Evolutionary conservation across 306 rosid species (phyloP).

Genomic region (Rosa lucieae): DNA sequence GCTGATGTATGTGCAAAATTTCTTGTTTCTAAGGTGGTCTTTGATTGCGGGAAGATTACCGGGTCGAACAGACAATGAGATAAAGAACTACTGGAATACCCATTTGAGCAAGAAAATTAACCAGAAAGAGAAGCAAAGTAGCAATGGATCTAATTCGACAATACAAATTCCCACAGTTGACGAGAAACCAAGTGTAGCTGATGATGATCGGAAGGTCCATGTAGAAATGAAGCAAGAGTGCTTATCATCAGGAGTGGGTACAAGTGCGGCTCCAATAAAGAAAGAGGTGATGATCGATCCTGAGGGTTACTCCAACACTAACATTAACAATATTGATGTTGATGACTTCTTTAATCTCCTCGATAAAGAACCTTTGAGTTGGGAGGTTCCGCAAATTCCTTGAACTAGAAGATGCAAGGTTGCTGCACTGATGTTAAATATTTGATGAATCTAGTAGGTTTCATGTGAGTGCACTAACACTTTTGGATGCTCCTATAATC

Average conservation of each 20-base stretch:
- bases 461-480: not conserved
- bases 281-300: not conserved
- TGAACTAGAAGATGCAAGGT: not conserved
- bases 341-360: not conserved
- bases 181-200: not conserved
- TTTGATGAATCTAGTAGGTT: not conserved
- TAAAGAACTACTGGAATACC: slow-evolving; percentile 38
- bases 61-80: slow-evolving; percentile 40
- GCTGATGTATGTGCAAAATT: not conserved
- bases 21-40: slow-evolving; percentile 32
- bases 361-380: not conserved
- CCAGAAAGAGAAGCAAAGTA: not conserved
- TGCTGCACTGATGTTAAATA: not conserved
- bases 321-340: not conserved
- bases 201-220: not conserved
- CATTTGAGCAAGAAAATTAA: slow-evolving; percentile 20
- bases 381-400: not conserved
- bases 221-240: not conserved
- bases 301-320: not conserved
- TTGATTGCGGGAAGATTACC: slow-evolving; percentile 38
- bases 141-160: not conserved
- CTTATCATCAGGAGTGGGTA: not conserved
- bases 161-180: not conserved
- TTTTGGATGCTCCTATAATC: not conserved
- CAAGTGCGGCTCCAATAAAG: not conserved